These are phyloP conservation scores for Coleophoma cylindrospora DNA, from an alignment of 2,329 filamentous ascomycete species.

Conservation along the genomic window DNA sequence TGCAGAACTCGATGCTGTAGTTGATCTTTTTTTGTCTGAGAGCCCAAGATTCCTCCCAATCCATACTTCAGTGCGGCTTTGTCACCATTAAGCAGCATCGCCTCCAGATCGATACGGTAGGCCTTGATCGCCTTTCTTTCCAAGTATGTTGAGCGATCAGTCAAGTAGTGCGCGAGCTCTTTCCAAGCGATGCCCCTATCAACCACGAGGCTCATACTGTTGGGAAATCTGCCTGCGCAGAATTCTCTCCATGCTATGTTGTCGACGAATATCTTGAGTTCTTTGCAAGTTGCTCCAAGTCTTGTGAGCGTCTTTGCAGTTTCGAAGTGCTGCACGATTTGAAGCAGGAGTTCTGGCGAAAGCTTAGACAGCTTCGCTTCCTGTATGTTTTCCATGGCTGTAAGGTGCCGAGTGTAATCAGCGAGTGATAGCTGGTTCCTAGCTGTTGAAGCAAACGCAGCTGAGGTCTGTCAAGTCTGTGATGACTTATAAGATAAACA, in stretches of 20 bases:
- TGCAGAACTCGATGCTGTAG: neutral
- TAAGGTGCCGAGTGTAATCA: neutral
- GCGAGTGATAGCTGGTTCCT: too few relatives aligned
- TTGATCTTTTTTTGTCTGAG: neutral
- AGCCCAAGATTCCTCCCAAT: neutral
- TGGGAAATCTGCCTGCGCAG: neutral
- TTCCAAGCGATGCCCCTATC: neutral
- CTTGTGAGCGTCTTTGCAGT: neutral
- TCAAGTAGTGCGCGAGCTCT: neutral
- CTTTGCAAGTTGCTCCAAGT: neutral
- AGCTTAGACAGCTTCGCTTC: neutral
- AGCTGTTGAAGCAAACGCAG: too few relatives aligned
- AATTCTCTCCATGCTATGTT: neutral
- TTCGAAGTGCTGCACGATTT: neutral
- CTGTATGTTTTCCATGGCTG: neutral
- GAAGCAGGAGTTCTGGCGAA: neutral
- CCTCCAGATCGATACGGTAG: neutral
- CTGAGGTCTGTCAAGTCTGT: too few relatives aligned
- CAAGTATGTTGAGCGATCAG: neutral
- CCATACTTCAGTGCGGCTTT: neutral
- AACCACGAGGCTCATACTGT: neutral
- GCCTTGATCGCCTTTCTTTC: neutral
- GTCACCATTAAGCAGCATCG: neutral
- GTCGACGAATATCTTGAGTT: neutral
- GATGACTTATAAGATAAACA: too few relatives aligned